A percentile compares a stretch with the other conserved stretches of the same genome.
Evolutionary conservation across 1,284 basidiomycete species (phyloP).

Genomic region (Ustilago nuda): DNA sequence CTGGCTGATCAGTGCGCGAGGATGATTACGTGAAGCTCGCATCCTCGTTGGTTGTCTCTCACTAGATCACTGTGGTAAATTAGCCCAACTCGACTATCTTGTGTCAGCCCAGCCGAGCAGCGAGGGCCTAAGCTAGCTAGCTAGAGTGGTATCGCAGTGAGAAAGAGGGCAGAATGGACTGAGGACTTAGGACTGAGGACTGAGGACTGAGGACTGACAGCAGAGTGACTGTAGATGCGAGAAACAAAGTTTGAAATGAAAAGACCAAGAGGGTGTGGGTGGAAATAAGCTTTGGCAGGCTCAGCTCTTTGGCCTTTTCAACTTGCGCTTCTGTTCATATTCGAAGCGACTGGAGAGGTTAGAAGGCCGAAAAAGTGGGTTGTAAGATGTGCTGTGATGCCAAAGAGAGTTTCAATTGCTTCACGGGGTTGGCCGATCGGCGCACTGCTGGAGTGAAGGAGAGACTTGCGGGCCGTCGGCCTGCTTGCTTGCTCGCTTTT

Average conservation of each 20-base stretch:
- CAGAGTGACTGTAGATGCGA: not conserved
- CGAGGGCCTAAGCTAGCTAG: not conserved
- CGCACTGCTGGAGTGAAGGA: not conserved
- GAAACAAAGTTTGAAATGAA: conserved; percentile 5
- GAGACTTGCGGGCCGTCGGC: not conserved
- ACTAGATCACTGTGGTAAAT: not conserved
- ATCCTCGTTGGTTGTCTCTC: not conserved
- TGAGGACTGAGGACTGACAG: not conserved
- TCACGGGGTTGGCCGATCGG: not conserved
- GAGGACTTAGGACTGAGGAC: no score
- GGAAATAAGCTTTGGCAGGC: not conserved
- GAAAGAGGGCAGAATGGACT: not conserved
- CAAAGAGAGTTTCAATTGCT: not conserved
- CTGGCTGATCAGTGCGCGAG: not conserved
- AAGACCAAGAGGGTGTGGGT: not conserved
- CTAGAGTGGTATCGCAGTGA: not conserved
- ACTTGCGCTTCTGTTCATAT: conserved; percentile 1
- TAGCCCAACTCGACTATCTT: not conserved
- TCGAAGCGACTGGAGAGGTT: not conserved
- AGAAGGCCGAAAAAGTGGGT: not conserved
- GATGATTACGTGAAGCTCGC: not conserved
- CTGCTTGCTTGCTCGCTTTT: no score
- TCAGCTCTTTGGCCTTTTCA: not conserved
- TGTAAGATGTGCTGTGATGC: not conserved
- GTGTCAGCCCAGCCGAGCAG: not conserved